phyloP scores from a whole-genome alignment of 2,329 filamentous ascomycete species.

The Neopestalotiopsis sp. region DNA sequence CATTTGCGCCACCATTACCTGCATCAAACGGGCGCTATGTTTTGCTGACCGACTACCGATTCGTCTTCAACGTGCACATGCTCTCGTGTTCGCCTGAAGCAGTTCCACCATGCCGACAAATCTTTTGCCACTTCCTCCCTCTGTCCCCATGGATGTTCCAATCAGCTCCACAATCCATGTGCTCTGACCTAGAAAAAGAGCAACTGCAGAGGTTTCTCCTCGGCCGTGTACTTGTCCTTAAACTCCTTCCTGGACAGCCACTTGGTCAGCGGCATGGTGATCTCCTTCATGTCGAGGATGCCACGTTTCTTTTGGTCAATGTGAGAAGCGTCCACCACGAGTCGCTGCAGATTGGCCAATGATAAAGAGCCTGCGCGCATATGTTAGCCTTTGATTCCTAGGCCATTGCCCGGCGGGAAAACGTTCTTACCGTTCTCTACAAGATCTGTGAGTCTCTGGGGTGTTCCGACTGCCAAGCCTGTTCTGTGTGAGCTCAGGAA shows the following conservation, averaged over 20 bases:
- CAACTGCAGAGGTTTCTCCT: constrained; percentile 62
- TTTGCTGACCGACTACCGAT: too few species aligned
- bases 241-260: constrained; percentile 76
- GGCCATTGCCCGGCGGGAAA: neutral
- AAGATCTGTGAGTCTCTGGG: constrained; percentile 79
- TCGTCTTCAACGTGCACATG: too few species aligned
- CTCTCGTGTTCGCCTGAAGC: too few species aligned
- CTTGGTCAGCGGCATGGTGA: constrained; percentile 77
- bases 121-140: too few species aligned
- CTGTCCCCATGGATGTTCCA: too few species aligned
- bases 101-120: too few species aligned
- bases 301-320: constrained; percentile 95
- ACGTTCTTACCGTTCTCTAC: constrained; percentile 74
- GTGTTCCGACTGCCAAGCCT: constrained; percentile 90
- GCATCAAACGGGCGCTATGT: too few species aligned
- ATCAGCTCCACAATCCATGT: neutral
- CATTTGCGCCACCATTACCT: too few species aligned
- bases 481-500: constrained; percentile 74
- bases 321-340: constrained; percentile 90
- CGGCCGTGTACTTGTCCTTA: constrained; percentile 69
- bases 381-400: neutral
- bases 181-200: constrained; percentile 62
- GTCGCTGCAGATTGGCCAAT: constrained; percentile 71
- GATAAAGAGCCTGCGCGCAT: constrained; percentile 66
- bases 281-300: constrained; percentile 94